Evolutionary conservation across 495 filamentous ascomycete genomes (phyloP), one percentile per base, ranked within the genome.

Genomic region (Paragyromitra xinjiangensis): DNA sequence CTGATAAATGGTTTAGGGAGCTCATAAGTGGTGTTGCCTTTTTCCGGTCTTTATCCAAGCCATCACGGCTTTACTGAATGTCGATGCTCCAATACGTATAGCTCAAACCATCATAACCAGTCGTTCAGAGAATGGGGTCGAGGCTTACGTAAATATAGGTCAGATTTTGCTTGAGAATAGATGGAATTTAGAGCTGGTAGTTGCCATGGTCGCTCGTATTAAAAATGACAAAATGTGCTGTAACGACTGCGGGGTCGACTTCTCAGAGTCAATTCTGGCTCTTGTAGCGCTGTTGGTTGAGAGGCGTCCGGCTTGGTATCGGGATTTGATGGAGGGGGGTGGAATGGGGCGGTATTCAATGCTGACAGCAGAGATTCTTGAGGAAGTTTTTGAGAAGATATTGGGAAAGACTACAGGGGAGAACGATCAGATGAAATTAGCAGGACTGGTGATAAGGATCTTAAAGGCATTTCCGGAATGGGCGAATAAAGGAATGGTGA

Each of bases 1-100:
- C 45, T 55, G 5, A 53, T 42, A 6, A 44, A 16, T 11, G 7
- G 2, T 58, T 0, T 73, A 77, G 74, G 53, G 11, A 29, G 39
- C 69, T 24, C 74, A 73, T 66, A 48, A 51, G 22, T 77, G 69
- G 74, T 77, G 74, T 16, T 65, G 40, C 12, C 74, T 77, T n/a
- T 53, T 50, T 4, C 61, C 61, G 2, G 74, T 73, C 6, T 73
- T 77, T 4, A 48, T 77, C 6, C 40, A 39, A n/a, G 74, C 74
- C 6, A 45, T 73, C 1, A n/a, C 29, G n/a, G 62, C 61, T 29
- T 48, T 77, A 11, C 40, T 73, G 14, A 34, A 34, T 12, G 69
- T 61, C 6, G 61, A 73, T 66, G 19, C 40, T 19, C 50, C 69
- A 51, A 77, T 73, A 58, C 42, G 74, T 77, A 26, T 6, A 61